Conservation (phyloP, 441 rosid genomes). For the Euphorbia schlechtendalii region DNA sequence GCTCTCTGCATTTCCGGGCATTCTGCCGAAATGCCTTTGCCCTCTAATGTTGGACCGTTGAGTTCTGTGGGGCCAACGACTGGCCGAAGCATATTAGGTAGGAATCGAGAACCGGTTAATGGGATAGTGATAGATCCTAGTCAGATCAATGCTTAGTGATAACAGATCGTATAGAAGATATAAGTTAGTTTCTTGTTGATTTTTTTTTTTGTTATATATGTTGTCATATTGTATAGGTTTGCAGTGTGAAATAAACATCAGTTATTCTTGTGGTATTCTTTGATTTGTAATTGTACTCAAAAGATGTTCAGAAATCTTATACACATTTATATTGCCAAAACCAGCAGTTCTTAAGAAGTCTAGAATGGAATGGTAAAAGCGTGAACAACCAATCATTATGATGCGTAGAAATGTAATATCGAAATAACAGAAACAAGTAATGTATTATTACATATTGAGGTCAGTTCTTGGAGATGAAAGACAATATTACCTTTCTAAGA, state of each 20-base stretch:
- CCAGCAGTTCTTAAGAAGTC: too few relatives aligned
- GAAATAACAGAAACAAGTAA: neutral
- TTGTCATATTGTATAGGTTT: neutral
- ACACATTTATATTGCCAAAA: neutral
- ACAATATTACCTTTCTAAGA: slow-evolving; percentile 19
- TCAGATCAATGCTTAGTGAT: slow-evolving; percentile 19
- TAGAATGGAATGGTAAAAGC: neutral
- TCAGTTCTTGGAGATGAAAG: neutral
- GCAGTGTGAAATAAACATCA: neutral
- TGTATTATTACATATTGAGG: slow-evolving; percentile 3
- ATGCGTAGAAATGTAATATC: neutral
- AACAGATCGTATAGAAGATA: neutral
- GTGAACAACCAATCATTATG: neutral
- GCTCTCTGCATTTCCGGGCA: slow-evolving; percentile 73
- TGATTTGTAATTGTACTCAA: neutral
- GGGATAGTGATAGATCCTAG: slow-evolving; percentile 62
- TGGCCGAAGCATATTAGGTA: slow-evolving; percentile 17
- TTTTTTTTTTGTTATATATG: too few relatives aligned
- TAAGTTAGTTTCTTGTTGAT: neutral
- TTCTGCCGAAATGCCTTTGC: slow-evolving; percentile 54
- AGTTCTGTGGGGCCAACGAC: slow-evolving; percentile 21
- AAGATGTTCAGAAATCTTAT: neutral
- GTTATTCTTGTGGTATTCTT: neutral
- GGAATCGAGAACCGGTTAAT: slow-evolving; percentile 31
- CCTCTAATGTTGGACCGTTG: slow-evolving; percentile 29